Evolutionary conservation across 2,329 filamentous ascomycete genomes (phyloP).

Genomic region (Arthroderma sp.): DNA sequence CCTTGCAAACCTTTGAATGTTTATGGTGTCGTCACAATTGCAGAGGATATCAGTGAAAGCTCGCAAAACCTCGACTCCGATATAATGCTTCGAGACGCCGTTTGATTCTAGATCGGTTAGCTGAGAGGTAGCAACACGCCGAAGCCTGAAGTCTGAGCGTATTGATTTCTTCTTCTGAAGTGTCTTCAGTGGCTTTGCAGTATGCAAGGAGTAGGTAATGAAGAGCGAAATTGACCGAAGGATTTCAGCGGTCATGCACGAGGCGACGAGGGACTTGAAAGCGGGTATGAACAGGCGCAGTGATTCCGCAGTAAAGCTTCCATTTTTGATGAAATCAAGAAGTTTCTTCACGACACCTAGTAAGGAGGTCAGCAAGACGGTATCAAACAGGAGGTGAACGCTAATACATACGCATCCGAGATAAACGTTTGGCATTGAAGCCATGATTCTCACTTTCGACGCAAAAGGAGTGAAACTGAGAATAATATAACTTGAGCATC

Average conservation of each 20-base stretch:
- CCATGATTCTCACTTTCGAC: conserved; percentile 82
- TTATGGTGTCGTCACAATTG: conserved; percentile 51
- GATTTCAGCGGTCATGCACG: conserved; percentile 69
- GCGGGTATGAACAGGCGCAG: conserved; percentile 65
- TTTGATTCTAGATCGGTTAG: conserved; percentile 26
- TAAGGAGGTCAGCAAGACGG: conserved; percentile 11
- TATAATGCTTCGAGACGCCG: conserved; percentile 47
- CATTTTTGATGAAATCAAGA: conserved; percentile 78
- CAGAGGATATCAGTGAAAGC: conserved; percentile 71
- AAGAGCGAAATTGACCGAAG: conserved; percentile 80
- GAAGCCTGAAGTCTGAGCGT: conserved; percentile 20
- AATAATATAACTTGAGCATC: conserved; percentile 82
- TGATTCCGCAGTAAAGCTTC: conserved; percentile 58
- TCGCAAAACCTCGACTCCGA: conserved; percentile 61
- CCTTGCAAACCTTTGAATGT: conserved; percentile 76
- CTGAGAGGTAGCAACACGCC: conserved; percentile 21
- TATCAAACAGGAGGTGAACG: neutral
- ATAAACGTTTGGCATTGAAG: conserved; percentile 77
- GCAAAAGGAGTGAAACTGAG: conserved; percentile 78
- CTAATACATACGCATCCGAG: conserved; percentile 65
- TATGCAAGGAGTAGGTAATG: conserved; percentile 81
- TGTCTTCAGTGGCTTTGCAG: conserved; percentile 32
- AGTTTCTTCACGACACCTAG: conserved; percentile 78
- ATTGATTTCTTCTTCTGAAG: conserved; percentile 35
- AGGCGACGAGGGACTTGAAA: conserved; percentile 65